Evolutionary conservation across 1,284 basidiomycete genomes (phyloP).

Genomic region (Ceratorhiza oryzae-sativae): DNA sequence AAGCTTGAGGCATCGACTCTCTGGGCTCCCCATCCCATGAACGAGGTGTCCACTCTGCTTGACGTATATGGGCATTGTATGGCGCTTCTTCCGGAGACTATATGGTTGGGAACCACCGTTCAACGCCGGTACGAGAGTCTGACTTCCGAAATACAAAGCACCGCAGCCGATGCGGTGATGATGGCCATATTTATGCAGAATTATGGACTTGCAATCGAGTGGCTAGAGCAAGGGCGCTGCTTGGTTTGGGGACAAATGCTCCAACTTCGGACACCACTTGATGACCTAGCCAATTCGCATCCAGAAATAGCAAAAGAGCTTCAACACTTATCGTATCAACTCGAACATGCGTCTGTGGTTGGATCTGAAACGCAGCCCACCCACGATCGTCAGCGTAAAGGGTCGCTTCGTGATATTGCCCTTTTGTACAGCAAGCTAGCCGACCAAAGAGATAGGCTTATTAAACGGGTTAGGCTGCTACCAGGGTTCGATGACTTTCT

Average conservation of each 20-base stretch:
- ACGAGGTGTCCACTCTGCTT: neutral
- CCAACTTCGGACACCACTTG: constrained; percentile 9
- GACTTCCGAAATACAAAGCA: neutral
- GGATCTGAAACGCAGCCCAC: neutral
- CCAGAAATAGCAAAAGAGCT: neutral
- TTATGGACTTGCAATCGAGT: neutral
- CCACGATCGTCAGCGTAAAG: neutral
- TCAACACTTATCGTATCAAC: neutral
- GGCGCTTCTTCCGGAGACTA: neutral
- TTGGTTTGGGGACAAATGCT: constrained; percentile 10
- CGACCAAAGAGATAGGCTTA: neutral
- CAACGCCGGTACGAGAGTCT: neutral
- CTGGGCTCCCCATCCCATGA: neutral
- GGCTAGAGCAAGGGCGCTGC: constrained; percentile 16
- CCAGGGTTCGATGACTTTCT: constrained; percentile 6
- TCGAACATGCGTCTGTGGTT: neutral
- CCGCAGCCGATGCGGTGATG: neutral
- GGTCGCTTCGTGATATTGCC: neutral
- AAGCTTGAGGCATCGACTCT: neutral
- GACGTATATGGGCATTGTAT: neutral
- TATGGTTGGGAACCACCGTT: constrained; percentile 4
- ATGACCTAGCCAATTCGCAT: neutral
- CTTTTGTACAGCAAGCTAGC: neutral
- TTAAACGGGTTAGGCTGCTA: neutral
- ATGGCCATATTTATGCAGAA: neutral